Evolutionary conservation across 2,329 filamentous ascomycete genomes (phyloP).

Genomic region (Lachnellula willkommii): DNA sequence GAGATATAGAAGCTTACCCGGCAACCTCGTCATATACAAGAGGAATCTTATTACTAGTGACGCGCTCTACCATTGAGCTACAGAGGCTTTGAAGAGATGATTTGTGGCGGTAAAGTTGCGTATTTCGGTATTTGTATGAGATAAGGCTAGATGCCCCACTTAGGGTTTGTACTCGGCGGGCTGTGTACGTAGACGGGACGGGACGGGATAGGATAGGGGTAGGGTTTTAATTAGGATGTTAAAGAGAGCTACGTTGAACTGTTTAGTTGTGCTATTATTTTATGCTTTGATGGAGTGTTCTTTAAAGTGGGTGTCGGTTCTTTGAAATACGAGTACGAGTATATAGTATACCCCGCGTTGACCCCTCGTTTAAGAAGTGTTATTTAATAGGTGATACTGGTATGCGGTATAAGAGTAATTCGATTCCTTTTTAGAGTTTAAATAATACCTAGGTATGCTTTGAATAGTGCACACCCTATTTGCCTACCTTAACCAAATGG

Average conservation of each 20-base stretch:
- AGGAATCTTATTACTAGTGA: background rate
- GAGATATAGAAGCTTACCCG: background rate
- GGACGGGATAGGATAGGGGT: background rate
- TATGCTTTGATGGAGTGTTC: no score
- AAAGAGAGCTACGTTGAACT: no score
- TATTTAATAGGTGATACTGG: background rate
- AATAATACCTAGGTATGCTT: no score
- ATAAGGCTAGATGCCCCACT: background rate
- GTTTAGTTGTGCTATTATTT: no score
- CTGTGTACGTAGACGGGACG: background rate
- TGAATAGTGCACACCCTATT: no score
- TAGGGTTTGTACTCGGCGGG: background rate
- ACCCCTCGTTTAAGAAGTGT: background rate
- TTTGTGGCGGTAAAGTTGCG: background rate
- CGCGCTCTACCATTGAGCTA: constrained; percentile 1
- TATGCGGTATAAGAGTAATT: no score
- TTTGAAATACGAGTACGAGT: no score
- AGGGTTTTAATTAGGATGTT: background rate
- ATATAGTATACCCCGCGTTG: background rate
- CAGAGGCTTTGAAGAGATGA: background rate
- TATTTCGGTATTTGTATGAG: background rate
- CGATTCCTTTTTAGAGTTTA: no score
- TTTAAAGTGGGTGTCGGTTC: no score
- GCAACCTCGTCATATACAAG: background rate
- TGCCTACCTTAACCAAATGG: no score